Base-by-base conservation (phyloP, 306 rosid species). In the Argentina anserina region DNA sequence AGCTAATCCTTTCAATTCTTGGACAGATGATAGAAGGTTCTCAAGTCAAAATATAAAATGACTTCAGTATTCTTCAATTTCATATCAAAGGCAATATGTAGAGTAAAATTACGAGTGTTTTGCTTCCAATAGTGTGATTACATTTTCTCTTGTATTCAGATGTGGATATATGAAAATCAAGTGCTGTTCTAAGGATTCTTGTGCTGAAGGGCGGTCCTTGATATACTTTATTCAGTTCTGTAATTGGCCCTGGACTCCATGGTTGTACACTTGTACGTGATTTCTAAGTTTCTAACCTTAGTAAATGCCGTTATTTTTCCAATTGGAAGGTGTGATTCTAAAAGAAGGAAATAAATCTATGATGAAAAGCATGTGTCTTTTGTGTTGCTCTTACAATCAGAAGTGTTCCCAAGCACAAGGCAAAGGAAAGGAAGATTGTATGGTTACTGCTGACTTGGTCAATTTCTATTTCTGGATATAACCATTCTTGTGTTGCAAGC, bases 381-480 rank as follows among this genome's bases (percentile, higher is more conserved):
- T 33, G 4, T 13, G 47, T 34, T 33, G 37, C 18, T 37, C 49
- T 36, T 53, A 3, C n/a, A 65, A 74, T 52, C 56, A 28, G 3
- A 49, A 64, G 66, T 67, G 67, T 42, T 52, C 65, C 77, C 15
- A 66, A 49, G 67, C 64, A 36, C 26, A 23, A 50, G 67, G 49
- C 75, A 17, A 17, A 33, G 53, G 60, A 63, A 47, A 28, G 75
- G 62, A 74, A 52, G 34, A 75, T 45, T 33, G 4, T 45, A 4
- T 63, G 67, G 50, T 76, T 31, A 50, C 23, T 45, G 47, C 36
- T 60, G 80, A 67, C 84, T 43, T 20, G 81, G 90, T 85, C 90
- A 87, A 80, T 78, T 56, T 21, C 87, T 85, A 80, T 78, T 79
- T 73, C 37, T 58, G 78, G 83, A 41, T 10, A 59, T 29, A 37